These are phyloP conservation scores for Daldinia childiae DNA, from an alignment of 495 filamentous ascomycete species.

Conservation along the genomic window DNA sequence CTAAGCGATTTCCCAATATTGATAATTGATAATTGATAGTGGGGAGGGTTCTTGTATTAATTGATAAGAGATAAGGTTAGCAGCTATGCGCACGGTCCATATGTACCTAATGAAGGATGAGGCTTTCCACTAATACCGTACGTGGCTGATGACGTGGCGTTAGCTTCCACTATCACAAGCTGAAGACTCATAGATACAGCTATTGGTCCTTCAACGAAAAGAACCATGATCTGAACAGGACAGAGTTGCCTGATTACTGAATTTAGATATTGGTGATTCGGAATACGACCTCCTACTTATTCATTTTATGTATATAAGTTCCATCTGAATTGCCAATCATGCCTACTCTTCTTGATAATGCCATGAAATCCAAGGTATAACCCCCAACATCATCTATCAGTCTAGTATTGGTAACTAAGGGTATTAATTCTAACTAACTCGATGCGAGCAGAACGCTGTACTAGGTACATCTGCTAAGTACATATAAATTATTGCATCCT, in stretches of 20 bases:
- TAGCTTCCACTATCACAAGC: conserved; percentile 16
- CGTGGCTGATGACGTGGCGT: conserved; percentile 40
- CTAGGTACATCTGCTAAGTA: conserved; percentile 40
- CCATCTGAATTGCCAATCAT: conserved; percentile 45
- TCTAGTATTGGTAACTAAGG: conserved; percentile 31
- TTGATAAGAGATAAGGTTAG: conserved; percentile 37
- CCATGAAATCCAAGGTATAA: conserved; percentile 78
- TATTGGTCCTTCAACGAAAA: not conserved
- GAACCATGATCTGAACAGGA: conserved; percentile 22
- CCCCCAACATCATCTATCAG: conserved; percentile 16
- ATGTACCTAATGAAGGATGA: not conserved
- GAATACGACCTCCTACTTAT: not conserved
- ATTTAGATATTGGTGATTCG: conserved; percentile 25
- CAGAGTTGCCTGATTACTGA: conserved; percentile 36
- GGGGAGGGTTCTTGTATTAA: conserved; percentile 27
- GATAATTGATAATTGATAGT: not conserved
- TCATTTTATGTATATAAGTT: conserved; percentile 1
- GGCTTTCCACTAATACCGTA: not conserved
- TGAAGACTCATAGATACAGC: not conserved
- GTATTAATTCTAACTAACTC: not conserved
- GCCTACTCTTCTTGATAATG: conserved; percentile 81
- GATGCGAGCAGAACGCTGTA: conserved; percentile 39
- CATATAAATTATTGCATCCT: not conserved
- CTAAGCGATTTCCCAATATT: conserved; percentile 39
- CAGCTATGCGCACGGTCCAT: too few species aligned